Percentiles rank a stretch among this genome's conserved stretches.
Conservation (phyloP, 129 eudicot species). For the Glebionis coronaria region DNA sequence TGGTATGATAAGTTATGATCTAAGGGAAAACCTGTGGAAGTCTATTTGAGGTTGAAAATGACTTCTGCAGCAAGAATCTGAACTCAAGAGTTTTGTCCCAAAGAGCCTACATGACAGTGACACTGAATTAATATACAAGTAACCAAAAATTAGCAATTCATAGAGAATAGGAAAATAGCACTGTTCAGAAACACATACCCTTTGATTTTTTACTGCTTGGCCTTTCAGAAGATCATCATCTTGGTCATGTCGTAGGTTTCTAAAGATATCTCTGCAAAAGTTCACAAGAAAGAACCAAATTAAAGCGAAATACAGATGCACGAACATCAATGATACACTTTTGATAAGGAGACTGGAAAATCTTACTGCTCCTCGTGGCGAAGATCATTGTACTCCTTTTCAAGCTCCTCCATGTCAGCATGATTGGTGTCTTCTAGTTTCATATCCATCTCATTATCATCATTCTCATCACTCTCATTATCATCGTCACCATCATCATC, state of each 20-base stretch:
- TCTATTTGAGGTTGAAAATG: slow-evolving; percentile 67
- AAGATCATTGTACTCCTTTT: slow-evolving; percentile 65
- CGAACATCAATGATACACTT: not conserved
- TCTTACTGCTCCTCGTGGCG: slow-evolving; percentile 76
- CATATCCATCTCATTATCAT: slow-evolving; percentile 23
- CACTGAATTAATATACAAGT: slow-evolving; percentile 18
- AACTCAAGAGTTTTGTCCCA: slow-evolving; percentile 95
- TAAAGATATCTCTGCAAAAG: slow-evolving; percentile 51
- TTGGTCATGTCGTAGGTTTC: slow-evolving; percentile 59
- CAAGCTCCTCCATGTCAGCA: slow-evolving; percentile 83
- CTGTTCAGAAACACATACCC: slow-evolving; percentile 39
- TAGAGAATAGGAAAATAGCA: not conserved
- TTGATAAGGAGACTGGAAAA: not conserved
- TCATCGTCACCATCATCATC: slow-evolving; percentile 31
- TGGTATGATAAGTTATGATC: not conserved
- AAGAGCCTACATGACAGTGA: slow-evolving; percentile 56
- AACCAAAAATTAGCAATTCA: not conserved
- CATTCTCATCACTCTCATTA: slow-evolving; percentile 27
- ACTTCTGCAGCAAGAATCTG: slow-evolving; percentile 82
- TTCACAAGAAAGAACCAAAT: not conserved
- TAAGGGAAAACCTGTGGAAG: slow-evolving; percentile 72
- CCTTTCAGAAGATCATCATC: slow-evolving; percentile 88
- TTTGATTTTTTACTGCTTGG: slow-evolving; percentile 80
- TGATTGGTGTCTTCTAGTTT: slow-evolving; percentile 31
- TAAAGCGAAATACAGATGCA: not conserved